A percentile compares a stretch with the other conserved stretches of the same genome.
Evolutionary conservation across 108 stramenopile species (phyloP).

Genomic region (Cyclostephanos invisitatus): DNA sequence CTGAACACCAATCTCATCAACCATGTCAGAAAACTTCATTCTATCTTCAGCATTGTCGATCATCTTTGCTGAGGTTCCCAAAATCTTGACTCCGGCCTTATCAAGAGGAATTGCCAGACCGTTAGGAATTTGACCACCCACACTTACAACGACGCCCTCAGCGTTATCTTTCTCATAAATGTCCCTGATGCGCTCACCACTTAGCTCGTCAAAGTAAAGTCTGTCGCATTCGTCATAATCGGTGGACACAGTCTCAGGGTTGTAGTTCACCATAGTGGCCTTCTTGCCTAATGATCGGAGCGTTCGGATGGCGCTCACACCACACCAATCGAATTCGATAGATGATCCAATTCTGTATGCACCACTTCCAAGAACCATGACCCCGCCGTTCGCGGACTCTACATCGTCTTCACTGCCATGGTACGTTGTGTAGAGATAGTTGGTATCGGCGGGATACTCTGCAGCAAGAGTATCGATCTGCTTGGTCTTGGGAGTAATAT

Average conservation of each 20-base stretch:
- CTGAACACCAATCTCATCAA: constrained; percentile 95
- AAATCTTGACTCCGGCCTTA: constrained; percentile 88
- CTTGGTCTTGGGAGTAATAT: constrained; percentile 89
- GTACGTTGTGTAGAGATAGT: constrained; percentile 98
- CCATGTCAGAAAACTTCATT: constrained; percentile 94
- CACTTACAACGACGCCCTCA: constrained; percentile 90
- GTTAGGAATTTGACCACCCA: constrained; percentile 97
- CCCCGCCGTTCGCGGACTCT: constrained; percentile 78
- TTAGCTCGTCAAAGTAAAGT: constrained; percentile 98
- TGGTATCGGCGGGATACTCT: constrained; percentile 97
- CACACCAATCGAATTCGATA: constrained; percentile 99
- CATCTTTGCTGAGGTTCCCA: constrained; percentile 93
- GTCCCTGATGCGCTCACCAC: constrained; percentile 92
- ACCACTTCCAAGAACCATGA: constrained; percentile 96
- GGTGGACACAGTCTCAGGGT: constrained; percentile 99
- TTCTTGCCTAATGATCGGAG: constrained; percentile 89
- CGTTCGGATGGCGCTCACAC: constrained; percentile 93
- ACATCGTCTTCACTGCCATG: constrained; percentile 94
- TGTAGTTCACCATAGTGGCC: constrained; percentile 97
- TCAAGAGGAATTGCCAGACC: constrained; percentile 93
- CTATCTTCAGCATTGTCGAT: constrained; percentile 99
- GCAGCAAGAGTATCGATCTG: constrained; percentile 99
- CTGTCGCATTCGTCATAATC: constrained; percentile 99
- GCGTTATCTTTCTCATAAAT: constrained; percentile 91
- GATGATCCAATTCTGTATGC: constrained; percentile 97